phyloP scores from a whole-genome alignment of 2,329 filamentous ascomycete genomes.

The Zymoseptoria passerinii region DNA sequence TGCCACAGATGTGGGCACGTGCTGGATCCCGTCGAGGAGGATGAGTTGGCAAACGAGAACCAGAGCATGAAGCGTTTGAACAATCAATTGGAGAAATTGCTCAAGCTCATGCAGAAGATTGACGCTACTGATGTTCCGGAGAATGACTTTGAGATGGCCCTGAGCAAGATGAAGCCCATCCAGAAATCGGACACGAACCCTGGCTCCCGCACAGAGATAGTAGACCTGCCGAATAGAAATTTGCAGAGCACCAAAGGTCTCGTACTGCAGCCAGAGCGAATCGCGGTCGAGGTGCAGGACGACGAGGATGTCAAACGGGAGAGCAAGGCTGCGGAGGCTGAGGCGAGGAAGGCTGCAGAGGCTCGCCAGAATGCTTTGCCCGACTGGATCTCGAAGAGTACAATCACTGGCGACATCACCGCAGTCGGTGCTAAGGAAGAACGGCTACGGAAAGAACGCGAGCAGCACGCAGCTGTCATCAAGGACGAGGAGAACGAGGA shows the following conservation, averaged over 20 bases:
- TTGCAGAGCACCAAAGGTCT: constrained; percentile 29
- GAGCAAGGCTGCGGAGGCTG: constrained; percentile 25
- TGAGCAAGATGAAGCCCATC: constrained; percentile 55
- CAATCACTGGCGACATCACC: constrained; percentile 40
- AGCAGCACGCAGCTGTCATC: constrained; percentile 31
- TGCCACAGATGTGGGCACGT: constrained; percentile 69
- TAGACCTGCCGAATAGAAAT: constrained; percentile 27
- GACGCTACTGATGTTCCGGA: constrained; percentile 65
- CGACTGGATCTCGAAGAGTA: constrained; percentile 30
- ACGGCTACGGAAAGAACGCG: constrained; percentile 33
- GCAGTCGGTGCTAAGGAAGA: constrained; percentile 29
- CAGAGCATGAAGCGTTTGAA: constrained; percentile 68
- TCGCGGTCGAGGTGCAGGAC: constrained; percentile 28
- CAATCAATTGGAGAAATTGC: constrained; percentile 70
- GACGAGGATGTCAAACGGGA: constrained; percentile 29
- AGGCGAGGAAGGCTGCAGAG: constrained; percentile 25
- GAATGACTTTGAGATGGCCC: constrained; percentile 63
- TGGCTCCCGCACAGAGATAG: constrained; percentile 36
- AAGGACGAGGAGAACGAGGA: constrained; percentile 41
- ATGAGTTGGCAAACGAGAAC: constrained; percentile 45
- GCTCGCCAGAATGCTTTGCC: constrained; percentile 30
- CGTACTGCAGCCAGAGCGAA: constrained; percentile 29
- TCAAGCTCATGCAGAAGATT: constrained; percentile 66
- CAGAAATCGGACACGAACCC: constrained; percentile 60
- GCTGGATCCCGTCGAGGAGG: constrained; percentile 54